Evolutionary conservation across 1,284 basidiomycete genomes (phyloP), one percentile per base, ranked within the genome.

Genomic region (Xerocomus amazonicus): DNA sequence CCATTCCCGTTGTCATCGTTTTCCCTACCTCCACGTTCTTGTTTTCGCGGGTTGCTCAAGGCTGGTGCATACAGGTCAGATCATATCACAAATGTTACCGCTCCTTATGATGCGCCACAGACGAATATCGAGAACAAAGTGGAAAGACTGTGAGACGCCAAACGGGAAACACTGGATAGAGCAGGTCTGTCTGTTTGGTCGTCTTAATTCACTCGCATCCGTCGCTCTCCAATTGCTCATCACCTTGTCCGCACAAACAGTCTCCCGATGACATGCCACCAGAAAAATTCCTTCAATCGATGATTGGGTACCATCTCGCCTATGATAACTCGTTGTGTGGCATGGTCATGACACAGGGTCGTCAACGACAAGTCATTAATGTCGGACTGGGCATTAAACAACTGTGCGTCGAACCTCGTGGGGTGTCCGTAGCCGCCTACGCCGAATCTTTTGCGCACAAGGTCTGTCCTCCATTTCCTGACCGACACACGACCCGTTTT

Each of bases 91-190:
- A 53, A 81, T 89, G 71, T 71, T 90, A n/a, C 87, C 87, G 0
- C 72, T 88, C 13, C 79, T 90, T 56, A 89, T 90, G 84, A 90
- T 90, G 87, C 73, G 87, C 14, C 87, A 90, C 65, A 74, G 87
- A 52, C 79, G 86, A 27, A 85, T 90, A 64, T 84, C 87, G 3
- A 76, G 87, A 16, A 69, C 79, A 16, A 81, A 83, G 54, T 90
- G 87, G 87, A 72, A 75, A 48, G 84, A 89, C 54, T 74, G 76
- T 51, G 67, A 73, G 28, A 84, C 78, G 0, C 60, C 74, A 1
- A 76, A 72, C 33, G 85, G 85, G 35, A 90, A 90, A 57, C 86
- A 85, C 55, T 89, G 84, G 82, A 90, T 90, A 51, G 85, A 89
- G 57, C 84, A 86, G 75, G 84, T 85, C 51, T 47, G 76, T 70